Evolutionary conservation across 805 yeast species (phyloP).

Genomic region (Lipomyces orientalis): DNA sequence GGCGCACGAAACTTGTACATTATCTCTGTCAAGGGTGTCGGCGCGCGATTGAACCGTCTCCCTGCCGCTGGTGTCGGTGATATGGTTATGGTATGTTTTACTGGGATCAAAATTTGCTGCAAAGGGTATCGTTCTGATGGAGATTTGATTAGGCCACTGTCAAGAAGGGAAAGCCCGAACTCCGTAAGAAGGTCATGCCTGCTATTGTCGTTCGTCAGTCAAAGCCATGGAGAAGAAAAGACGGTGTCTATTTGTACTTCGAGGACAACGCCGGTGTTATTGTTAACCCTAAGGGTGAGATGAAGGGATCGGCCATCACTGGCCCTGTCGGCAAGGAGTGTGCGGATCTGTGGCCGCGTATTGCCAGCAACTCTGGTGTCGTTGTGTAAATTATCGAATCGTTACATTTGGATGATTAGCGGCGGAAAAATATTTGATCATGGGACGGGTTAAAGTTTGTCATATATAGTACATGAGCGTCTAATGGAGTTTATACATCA

Average conservation of each 20-base stretch:
- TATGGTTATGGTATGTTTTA: conserved; percentile 76
- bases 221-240: conserved; percentile 99
- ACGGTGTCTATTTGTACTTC: conserved; percentile 98
- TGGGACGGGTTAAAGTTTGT: conserved; percentile 3
- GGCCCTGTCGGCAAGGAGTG: conserved; percentile 99
- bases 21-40: conserved; percentile 98
- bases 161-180: conserved; percentile 99
- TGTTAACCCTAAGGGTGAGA: conserved; percentile 99
- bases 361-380: conserved; percentile 99
- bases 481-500: not conserved
- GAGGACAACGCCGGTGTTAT: conserved; percentile 98
- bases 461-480: not conserved
- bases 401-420: conserved; percentile 1
- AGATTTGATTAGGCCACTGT: conserved; percentile 71
- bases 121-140: not conserved
- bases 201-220: conserved; percentile 99
- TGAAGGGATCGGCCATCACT: conserved; percentile 99
- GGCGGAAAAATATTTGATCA: not conserved
- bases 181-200: conserved; percentile 99
- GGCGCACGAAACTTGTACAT: conserved; percentile 99
- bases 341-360: conserved; percentile 99
- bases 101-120: not conserved
- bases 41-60: conserved; percentile 99
- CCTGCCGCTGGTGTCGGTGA: conserved; percentile 99
- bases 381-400: conserved; percentile 75